Percentiles rank a stretch among this genome's conserved stretches.
phyloP scores from a whole-genome alignment of 345 rosid species.

The Eucalyptus microcorys region DNA sequence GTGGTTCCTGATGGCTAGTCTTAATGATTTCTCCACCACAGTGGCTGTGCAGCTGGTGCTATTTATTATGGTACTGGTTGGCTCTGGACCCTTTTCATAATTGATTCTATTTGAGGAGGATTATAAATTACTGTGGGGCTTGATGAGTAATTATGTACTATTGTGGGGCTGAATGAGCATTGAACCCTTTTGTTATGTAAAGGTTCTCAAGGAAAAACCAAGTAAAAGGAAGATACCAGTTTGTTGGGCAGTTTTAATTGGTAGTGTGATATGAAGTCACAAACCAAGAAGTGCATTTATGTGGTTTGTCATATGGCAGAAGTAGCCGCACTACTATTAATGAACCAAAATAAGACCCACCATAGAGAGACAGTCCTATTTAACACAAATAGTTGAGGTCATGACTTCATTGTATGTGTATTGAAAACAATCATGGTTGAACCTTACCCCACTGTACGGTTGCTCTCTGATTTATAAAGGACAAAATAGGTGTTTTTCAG shows the following conservation, averaged over 20 bases:
- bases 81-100: not conserved
- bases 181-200: not conserved
- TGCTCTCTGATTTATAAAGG: not conserved
- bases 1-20: not conserved
- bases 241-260: not conserved
- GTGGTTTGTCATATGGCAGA: not conserved
- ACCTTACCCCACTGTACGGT: not conserved
- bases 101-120: not conserved
- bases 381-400: not conserved
- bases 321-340: not conserved
- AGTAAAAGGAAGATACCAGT: not conserved
- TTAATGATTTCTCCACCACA: not conserved
- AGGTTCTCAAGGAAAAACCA: not conserved
- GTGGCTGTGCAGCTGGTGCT: not conserved
- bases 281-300: not conserved
- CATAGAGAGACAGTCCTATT: not conserved
- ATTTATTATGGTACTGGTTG: not conserved
- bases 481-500: not conserved
- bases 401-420: not conserved
- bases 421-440: not conserved
- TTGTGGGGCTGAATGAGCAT: not conserved
- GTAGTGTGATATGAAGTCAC: not conserved
- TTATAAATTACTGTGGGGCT: not conserved
- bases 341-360: not conserved
- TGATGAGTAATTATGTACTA: not conserved